Conservation (phyloP, 1,284 basidiomycete genomes). For the Sporisorium iseilematis-ciliati region DNA sequence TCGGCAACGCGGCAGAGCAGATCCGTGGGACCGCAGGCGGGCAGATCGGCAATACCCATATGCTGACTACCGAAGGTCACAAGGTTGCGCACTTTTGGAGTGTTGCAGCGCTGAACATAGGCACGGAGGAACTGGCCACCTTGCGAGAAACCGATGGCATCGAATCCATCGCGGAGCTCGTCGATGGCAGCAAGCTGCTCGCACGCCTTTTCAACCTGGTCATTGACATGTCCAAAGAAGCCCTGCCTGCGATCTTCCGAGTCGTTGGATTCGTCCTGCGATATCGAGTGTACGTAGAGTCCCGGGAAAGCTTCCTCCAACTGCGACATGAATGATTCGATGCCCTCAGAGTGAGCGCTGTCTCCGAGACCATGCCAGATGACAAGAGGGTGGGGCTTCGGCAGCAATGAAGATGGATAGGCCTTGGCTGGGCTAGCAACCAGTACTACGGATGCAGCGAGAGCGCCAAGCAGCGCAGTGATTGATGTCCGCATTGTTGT, state of each 20-base stretch:
- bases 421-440: slow-evolving; percentile 14
- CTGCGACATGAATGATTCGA: slow-evolving; percentile 77
- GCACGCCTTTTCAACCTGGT: slow-evolving; percentile 78
- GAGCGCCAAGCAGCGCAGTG: slow-evolving; percentile 15
- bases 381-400: slow-evolving; percentile 74
- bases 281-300: slow-evolving; percentile 85
- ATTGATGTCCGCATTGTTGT: slow-evolving; percentile 17
- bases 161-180: slow-evolving; percentile 77
- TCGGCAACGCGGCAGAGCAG: slow-evolving; percentile 74
- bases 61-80: slow-evolving; percentile 76
- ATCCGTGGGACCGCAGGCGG: slow-evolving; percentile 78
- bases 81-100: slow-evolving; percentile 72
- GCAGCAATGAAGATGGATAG: slow-evolving; percentile 30
- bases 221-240: slow-evolving; percentile 81
- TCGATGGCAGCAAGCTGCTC: slow-evolving; percentile 78
- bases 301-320: slow-evolving; percentile 82
- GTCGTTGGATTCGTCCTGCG: slow-evolving; percentile 77
- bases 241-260: slow-evolving; percentile 80
- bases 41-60: slow-evolving; percentile 82
- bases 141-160: slow-evolving; percentile 64
- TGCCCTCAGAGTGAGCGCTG: slow-evolving; percentile 71
- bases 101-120: slow-evolving; percentile 85
- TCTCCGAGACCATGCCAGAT: slow-evolving; percentile 95
- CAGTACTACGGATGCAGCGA: slow-evolving; percentile 14
- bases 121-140: slow-evolving; percentile 88